Evolutionary conservation across 768 basidiomycete species (phyloP), one percentile per base, ranked within the genome.

Genomic region (Phanerodontia chrysosporium): DNA sequence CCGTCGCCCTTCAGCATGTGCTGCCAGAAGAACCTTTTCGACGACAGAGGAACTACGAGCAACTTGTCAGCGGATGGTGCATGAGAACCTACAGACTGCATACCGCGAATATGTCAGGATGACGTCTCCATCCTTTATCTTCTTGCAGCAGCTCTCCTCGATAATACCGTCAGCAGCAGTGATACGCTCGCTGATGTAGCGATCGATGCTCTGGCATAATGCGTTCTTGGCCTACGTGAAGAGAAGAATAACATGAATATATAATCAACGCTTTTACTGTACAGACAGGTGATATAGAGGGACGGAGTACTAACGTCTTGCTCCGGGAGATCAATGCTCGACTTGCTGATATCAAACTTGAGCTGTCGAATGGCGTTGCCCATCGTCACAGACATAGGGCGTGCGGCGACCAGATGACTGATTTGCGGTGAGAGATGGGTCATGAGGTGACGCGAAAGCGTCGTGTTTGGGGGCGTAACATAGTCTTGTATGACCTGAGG

Each of bases 91-190:
- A 49, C 28, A 6, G 48, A 21, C 30, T 5, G 63, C 77, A 16
- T 62, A 93, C 94, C 94, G 83, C 25, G 95, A 95, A 73, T 92
- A 99, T 14, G 95, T 95, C 45, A 99, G 77, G 54, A 99, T 85
- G 30, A 91, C 87, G 73, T 97, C 95, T 7, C 90, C 93, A 63
- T 97, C 86, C 65, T 92, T 92, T 68, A 99, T 98, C 76, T 98
- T 98, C 67, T 87, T 90, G 49, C 86, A 84, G 0, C 95, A 93
- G 54, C 87, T 83, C 61, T 90, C 86, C 69, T 92, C 86, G 49
- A 99, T 98, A 54, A 98, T 92, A 69, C 95, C 84, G 73, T 90
- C 96, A 2, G 97, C 97, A 46, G 92, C 80, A 62, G 92, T 86
- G 65, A 99, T 97, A 46, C 95, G 83, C 74, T 98, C 96, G 27